Evolutionary conservation across 2,329 filamentous ascomycete genomes (phyloP).

Genomic region (Trichophyton schoenleinii): DNA sequence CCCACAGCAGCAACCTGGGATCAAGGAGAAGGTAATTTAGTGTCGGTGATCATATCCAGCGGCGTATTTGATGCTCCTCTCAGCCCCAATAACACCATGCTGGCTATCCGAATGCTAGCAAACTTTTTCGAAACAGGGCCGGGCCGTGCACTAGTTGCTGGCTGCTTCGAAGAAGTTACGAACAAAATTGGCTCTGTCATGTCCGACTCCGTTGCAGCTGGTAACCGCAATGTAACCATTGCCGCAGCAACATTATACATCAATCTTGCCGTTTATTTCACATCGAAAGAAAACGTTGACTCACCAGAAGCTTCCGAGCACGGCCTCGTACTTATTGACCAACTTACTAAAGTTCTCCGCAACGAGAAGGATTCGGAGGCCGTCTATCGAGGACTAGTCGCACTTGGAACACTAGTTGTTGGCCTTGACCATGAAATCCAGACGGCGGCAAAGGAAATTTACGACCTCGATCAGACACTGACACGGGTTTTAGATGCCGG

Average conservation of each 20-base stretch:
- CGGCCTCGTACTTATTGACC: conserved; percentile 45
- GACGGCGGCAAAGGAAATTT: conserved; percentile 45
- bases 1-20: conserved; percentile 53
- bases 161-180: conserved; percentile 47
- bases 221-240: conserved; percentile 68
- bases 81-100: conserved; percentile 73
- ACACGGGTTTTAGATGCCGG: conserved; percentile 36
- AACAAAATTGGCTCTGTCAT: conserved; percentile 49
- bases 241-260: conserved; percentile 71
- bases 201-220: conserved; percentile 36
- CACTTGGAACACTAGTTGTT: conserved; percentile 61
- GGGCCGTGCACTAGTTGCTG: conserved; percentile 53
- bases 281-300: conserved; percentile 30
- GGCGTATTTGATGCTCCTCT: conserved; percentile 49
- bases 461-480: conserved; percentile 40
- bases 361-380: conserved; percentile 67
- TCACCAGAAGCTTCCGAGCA: conserved; percentile 34
- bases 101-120: conserved; percentile 65
- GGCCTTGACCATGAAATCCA: conserved; percentile 49
- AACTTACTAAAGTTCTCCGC: conserved; percentile 51
- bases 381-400: conserved; percentile 68
- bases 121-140: conserved; percentile 70
- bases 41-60: conserved; percentile 46
- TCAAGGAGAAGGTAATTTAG: conserved; percentile 43
- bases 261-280: conserved; percentile 68